Percentiles rank a stretch among this genome's conserved stretches.
phyloP scores from a whole-genome alignment of 257 asterid genomes.

The Eustoma russellianum region DNA sequence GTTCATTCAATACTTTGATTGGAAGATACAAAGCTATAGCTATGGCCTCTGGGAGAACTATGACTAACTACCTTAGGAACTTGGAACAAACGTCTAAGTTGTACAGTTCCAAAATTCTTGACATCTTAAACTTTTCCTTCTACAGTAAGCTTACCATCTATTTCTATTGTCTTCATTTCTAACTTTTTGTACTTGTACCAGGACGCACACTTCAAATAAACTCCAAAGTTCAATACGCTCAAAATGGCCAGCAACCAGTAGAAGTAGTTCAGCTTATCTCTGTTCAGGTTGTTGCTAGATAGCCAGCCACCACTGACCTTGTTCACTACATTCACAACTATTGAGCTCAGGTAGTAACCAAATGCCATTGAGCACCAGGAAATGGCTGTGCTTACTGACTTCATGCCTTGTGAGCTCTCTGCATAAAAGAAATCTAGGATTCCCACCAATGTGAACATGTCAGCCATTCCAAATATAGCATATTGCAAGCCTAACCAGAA shows the following conservation, averaged over 20 bases:
- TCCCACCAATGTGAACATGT: conserved; percentile 63
- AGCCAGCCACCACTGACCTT: conserved; percentile 63
- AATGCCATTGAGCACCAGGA: conserved; percentile 64
- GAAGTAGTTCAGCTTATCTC: conserved; percentile 56
- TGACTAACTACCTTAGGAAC: neutral
- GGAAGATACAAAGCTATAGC: too few species aligned
- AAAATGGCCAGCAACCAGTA: conserved; percentile 45
- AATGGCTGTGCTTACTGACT: conserved; percentile 55
- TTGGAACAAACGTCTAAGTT: neutral
- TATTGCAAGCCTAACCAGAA: conserved; percentile 65
- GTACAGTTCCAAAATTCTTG: neutral
- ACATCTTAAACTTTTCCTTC: conserved; percentile 7
- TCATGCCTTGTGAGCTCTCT: conserved; percentile 61
- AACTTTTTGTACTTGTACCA: conserved; percentile 65
- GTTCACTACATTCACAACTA: conserved; percentile 56
- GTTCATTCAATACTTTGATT: neutral
- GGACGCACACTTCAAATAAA: conserved; percentile 47
- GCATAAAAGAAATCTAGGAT: conserved; percentile 60
- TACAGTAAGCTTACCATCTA: conserved; percentile 3
- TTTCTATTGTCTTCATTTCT: conserved; percentile 19
- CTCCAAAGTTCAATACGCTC: conserved; percentile 47
- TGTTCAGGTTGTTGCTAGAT: conserved; percentile 44
- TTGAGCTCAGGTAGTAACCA: conserved; percentile 57
- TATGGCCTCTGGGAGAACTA: neutral
- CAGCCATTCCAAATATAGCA: conserved; percentile 57